These are phyloP conservation scores for Pythium sukuiense DNA, from an alignment of 352 stramenopile genomes.

Conservation along the genomic window DNA sequence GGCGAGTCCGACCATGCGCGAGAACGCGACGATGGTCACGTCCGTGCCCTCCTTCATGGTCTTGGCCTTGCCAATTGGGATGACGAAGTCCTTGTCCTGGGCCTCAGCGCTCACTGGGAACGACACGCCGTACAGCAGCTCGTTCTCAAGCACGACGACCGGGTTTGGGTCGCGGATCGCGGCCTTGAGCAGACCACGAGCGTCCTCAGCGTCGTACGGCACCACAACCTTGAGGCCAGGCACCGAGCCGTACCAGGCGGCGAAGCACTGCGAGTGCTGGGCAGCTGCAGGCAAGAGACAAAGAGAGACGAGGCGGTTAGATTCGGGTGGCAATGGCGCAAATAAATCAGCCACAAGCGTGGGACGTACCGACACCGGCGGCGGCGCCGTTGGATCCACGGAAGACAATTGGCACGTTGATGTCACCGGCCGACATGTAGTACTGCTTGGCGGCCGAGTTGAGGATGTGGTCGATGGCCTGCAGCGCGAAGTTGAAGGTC, in stretches of 20 bases:
- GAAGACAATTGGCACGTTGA: conserved; percentile 99
- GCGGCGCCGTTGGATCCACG: conserved; percentile 98
- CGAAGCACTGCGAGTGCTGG: conserved; percentile 99
- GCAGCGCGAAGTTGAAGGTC: conserved; percentile 99
- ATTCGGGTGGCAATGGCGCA: not conserved
- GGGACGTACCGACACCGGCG: conserved; percentile 92
- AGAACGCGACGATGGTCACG: conserved; percentile 98
- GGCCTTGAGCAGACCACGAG: conserved; percentile 98
- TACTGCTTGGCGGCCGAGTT: conserved; percentile 99
- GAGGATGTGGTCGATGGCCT: conserved; percentile 99
- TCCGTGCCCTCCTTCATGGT: conserved; percentile 96
- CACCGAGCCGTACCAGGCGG: conserved; percentile 96
- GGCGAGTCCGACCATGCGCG: conserved; percentile 94
- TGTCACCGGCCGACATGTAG: conserved; percentile 99
- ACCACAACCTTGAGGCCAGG: conserved; percentile 98
- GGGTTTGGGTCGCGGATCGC: conserved; percentile 99
- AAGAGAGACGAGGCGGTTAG: conserved; percentile 5
- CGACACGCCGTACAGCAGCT: conserved; percentile 97
- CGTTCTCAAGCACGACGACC: conserved; percentile 98
- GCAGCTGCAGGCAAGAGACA: conserved; percentile 53
- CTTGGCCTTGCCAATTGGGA: conserved; percentile 99
- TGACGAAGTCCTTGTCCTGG: conserved; percentile 96
- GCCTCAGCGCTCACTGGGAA: conserved; percentile 98
- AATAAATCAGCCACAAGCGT: not conserved
- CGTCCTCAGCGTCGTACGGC: conserved; percentile 97